Evolutionary conservation across 2,329 filamentous ascomycete genomes (phyloP), one percentile per base, ranked within the genome.

Genomic region (Cladophialophora psammophila): DNA sequence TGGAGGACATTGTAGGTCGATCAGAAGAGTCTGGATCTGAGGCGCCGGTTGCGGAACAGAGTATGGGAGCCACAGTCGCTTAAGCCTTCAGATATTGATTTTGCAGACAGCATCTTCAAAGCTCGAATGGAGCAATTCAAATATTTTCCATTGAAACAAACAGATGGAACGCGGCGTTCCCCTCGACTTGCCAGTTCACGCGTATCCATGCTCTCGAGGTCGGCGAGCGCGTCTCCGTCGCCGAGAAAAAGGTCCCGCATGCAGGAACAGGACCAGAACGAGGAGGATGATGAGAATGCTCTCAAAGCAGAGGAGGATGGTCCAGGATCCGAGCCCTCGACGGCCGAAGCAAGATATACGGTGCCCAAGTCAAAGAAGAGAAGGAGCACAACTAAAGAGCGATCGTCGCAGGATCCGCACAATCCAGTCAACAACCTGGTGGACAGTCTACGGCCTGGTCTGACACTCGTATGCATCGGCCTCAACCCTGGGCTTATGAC

Each of bases 401-500:
- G 68, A 20, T 66, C 69, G 12, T 68, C 65, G 8, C 26, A 59
- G 6, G 69, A 71, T 60, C 68, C 65, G 48, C 55, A 68, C 48
- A 67, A 56, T 63, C 72, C 65, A 69, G 69, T 5, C 60, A 81
- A 79, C 64, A 77, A 77, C 64, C 79, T 84, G 66, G 77, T 76
- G 55, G 82, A 84, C 74, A 80, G 80, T 35, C 79, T 84, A 58
- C 78, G 79, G 0, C 72, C 77, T 4, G 78, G 80, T 65, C 77
- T 84, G 0, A 79, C 79, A 59, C 78, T 83, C 58, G 76, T 84
- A 64, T 78, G 83, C 61, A 78, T 84, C 45, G 82, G 82, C 60
- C 79, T 84, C n/a, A 84, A 84, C 72, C 82, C 82, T 0, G 82
- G 82, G 26, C 75, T 84, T 40, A 74, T 78, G 69, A 84, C 82